Evolutionary conservation across 2,329 filamentous ascomycete genomes (phyloP).

Genomic region (Penicillium vulpinum): DNA sequence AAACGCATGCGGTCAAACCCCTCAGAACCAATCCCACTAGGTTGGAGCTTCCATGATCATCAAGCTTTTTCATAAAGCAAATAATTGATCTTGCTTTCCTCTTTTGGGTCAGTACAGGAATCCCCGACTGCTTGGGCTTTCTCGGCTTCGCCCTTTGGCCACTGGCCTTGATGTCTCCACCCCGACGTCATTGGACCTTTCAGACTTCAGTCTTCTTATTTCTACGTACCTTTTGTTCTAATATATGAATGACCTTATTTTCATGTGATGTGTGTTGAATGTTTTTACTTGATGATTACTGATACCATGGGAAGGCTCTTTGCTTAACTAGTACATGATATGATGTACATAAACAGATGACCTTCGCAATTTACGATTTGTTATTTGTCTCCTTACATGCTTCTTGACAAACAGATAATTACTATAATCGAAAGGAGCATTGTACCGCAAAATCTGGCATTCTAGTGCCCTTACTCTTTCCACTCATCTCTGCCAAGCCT

Average conservation of each 20-base stretch:
- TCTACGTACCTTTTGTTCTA: background rate
- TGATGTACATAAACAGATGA: background rate
- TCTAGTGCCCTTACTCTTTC: slow-evolving; percentile 16
- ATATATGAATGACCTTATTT: background rate
- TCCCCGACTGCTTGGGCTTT: background rate
- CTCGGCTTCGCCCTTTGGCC: background rate
- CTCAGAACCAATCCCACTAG: background rate
- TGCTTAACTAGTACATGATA: background rate
- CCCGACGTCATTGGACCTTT: background rate
- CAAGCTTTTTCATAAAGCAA: too few relatives aligned
- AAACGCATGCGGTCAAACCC: background rate
- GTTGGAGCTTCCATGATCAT: background rate
- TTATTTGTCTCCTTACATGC: background rate
- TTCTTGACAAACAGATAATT: background rate
- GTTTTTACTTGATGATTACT: background rate
- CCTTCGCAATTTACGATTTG: background rate
- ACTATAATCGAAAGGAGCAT: background rate
- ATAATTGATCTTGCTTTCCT: background rate
- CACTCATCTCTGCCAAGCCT: slow-evolving; percentile 32
- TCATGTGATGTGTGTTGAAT: background rate
- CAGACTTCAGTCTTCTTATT: background rate
- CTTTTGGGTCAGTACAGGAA: background rate
- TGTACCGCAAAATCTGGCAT: too few relatives aligned
- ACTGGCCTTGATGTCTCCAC: background rate
- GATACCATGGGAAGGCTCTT: background rate